Evolutionary conservation across 1,284 basidiomycete species (phyloP).

Genomic region (Macrocystidia cucumis): DNA sequence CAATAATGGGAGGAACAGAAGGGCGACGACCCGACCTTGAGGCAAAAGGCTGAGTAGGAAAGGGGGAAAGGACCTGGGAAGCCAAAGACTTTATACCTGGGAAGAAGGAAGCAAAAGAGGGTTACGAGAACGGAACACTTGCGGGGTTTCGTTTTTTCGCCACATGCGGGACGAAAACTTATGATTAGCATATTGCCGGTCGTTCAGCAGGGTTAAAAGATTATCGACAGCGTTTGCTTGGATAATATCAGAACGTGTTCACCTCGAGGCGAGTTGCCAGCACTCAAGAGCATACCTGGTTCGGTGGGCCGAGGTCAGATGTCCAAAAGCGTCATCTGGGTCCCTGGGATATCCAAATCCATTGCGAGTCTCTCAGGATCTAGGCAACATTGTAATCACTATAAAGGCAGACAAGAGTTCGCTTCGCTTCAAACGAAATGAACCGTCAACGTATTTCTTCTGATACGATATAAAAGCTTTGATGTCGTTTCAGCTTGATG

Average conservation of each 20-base stretch:
- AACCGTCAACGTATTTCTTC: too few species aligned
- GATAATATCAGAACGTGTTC: slow-evolving; percentile 38
- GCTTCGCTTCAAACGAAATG: too few species aligned
- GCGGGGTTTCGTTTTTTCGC: slow-evolving; percentile 19
- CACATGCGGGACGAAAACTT: slow-evolving; percentile 13
- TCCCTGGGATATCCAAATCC: too few species aligned
- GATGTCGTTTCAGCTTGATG: too few species aligned
- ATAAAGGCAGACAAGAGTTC: too few species aligned
- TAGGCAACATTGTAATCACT: too few species aligned
- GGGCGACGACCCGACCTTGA: slow-evolving; percentile 4
- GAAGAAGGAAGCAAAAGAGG: slow-evolving; percentile 15
- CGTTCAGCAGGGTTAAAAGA: slow-evolving; percentile 21
- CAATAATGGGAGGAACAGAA: slow-evolving; percentile 8
- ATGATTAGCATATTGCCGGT: slow-evolving; percentile 24
- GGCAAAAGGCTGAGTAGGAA: slow-evolving; percentile 9
- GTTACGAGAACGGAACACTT: slow-evolving; percentile 18
- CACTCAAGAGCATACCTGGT: too few species aligned
- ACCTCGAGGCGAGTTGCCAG: slow-evolving; percentile 39
- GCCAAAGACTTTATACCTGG: slow-evolving; percentile 23
- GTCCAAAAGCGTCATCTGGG: too few species aligned
- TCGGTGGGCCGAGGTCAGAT: too few species aligned
- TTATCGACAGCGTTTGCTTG: slow-evolving; percentile 24
- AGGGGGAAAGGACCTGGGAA: slow-evolving; percentile 12
- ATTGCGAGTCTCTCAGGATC: too few species aligned
- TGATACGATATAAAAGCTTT: too few species aligned